Percentiles rank a stretch among this genome's conserved stretches.
Evolutionary conservation across 495 filamentous ascomycete genomes (phyloP).

Genomic region (Viridothelium virens): DNA sequence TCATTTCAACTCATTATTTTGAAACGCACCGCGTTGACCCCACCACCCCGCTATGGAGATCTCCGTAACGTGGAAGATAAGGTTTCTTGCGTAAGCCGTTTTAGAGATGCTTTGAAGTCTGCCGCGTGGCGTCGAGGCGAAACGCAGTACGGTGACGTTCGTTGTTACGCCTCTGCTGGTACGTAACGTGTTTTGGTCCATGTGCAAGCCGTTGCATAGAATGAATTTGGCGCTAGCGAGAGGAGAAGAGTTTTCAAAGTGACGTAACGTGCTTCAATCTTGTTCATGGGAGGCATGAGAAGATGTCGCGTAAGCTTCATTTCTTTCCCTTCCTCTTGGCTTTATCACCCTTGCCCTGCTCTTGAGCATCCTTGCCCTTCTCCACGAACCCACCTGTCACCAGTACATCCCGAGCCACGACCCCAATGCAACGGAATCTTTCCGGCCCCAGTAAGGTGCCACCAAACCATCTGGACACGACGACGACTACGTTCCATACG

Average conservation of each 20-base stretch:
- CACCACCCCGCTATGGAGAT: neutral
- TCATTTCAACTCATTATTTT: neutral
- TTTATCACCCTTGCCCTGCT: conserved; percentile 36
- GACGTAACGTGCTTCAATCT: neutral
- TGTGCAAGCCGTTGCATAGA: neutral
- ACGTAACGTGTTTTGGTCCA: neutral
- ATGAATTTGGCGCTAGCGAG: neutral
- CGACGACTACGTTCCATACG: conserved; percentile 82
- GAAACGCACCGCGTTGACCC: neutral
- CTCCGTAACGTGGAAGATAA: neutral
- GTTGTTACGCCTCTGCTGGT: neutral
- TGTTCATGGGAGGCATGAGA: neutral
- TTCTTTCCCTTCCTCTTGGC: conserved; percentile 26
- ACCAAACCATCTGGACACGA: conserved; percentile 95
- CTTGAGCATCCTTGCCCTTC: conserved; percentile 36
- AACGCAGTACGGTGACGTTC: neutral
- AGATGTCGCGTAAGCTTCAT: conserved; percentile 2
- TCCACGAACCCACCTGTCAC: conserved; percentile 64
- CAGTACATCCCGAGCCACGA: conserved; percentile 75
- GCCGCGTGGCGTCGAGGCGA: neutral
- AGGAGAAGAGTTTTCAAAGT: neutral
- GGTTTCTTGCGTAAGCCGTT: neutral
- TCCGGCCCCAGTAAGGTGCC: conserved; percentile 80
- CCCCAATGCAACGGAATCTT: conserved; percentile 82
- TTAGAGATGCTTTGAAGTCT: neutral